Percentiles rank a stretch among this genome's conserved stretches.
Evolutionary conservation across 2,329 filamentous ascomycete genomes (phyloP).

Genomic region (Botrytis sinoallii): DNA sequence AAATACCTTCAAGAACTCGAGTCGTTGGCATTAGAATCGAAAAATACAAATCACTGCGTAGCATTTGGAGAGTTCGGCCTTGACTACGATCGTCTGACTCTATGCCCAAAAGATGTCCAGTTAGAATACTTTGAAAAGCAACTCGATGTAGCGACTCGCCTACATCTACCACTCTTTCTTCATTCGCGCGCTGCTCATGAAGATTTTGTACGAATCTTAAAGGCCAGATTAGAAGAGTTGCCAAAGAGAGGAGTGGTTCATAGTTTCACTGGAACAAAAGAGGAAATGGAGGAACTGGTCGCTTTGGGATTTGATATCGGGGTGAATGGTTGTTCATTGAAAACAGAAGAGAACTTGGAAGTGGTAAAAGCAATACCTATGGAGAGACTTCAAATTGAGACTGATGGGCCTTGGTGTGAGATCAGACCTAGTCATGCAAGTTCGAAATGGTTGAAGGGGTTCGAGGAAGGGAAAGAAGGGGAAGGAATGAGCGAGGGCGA

Average conservation of each 20-base stretch:
- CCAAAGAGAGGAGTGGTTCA: slow-evolving; percentile 83
- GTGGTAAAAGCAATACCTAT: slow-evolving; percentile 79
- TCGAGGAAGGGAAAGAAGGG: slow-evolving; percentile 27
- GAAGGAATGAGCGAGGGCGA: slow-evolving; percentile 24
- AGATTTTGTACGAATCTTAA: slow-evolving; percentile 76
- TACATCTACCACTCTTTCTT: slow-evolving; percentile 84
- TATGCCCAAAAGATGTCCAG: slow-evolving; percentile 76
- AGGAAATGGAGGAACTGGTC: slow-evolving; percentile 79
- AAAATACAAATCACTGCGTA: slow-evolving; percentile 46
- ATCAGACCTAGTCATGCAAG: slow-evolving; percentile 86
- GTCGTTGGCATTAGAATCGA: slow-evolving; percentile 56
- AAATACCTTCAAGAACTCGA: slow-evolving; percentile 57
- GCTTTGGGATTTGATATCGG: slow-evolving; percentile 83
- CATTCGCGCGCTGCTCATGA: slow-evolving; percentile 84
- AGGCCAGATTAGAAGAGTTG: slow-evolving; percentile 60
- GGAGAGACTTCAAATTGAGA: slow-evolving; percentile 86
- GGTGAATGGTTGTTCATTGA: slow-evolving; percentile 96
- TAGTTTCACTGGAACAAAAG: slow-evolving; percentile 84
- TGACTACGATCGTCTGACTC: slow-evolving; percentile 89
- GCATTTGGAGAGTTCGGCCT: slow-evolving; percentile 95
- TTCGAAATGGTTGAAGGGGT: slow-evolving; percentile 32
- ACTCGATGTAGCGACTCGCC: slow-evolving; percentile 45
- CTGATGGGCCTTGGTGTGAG: slow-evolving; percentile 97
- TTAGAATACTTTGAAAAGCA: slow-evolving; percentile 82
- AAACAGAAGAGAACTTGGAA: slow-evolving; percentile 84